These are phyloP conservation scores for Sporothrix luriei DNA, from an alignment of 2,329 filamentous ascomycete genomes.

Conservation along the genomic window DNA sequence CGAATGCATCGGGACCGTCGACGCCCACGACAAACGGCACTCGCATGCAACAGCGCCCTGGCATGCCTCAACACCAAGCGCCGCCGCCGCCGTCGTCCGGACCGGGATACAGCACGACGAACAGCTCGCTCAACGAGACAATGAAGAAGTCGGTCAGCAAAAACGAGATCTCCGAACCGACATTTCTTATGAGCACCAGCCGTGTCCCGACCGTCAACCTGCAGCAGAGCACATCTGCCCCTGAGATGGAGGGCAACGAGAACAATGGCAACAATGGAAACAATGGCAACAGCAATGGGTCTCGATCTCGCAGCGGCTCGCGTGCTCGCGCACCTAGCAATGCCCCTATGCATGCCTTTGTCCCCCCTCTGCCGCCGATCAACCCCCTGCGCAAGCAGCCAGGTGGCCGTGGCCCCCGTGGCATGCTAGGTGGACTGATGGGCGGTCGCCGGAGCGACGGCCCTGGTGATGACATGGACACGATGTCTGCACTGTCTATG, in stretches of 20 bases:
- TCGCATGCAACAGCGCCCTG: slow-evolving; percentile 23
- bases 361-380: slow-evolving; percentile 57
- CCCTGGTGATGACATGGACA: slow-evolving; percentile 42
- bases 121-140: slow-evolving; percentile 45
- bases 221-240: slow-evolving; percentile 39
- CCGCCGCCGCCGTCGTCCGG: slow-evolving; percentile 35
- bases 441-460: slow-evolving; percentile 36
- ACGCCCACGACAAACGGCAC: slow-evolving; percentile 43
- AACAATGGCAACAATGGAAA: slow-evolving; percentile 38
- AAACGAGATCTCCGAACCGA: slow-evolving; percentile 56
- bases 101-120: slow-evolving; percentile 35
- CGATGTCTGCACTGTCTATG: slow-evolving; percentile 37
- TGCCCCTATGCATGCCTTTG: slow-evolving; percentile 38
- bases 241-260: slow-evolving; percentile 37
- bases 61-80: slow-evolving; percentile 34
- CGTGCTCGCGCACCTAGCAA: slow-evolving; percentile 47
- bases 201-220: slow-evolving; percentile 50
- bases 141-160: slow-evolving; percentile 50
- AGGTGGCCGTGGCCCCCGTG: slow-evolving; percentile 44
- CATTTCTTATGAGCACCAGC: slow-evolving; percentile 52
- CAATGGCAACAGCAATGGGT: slow-evolving; percentile 34
- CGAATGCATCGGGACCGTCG: slow-evolving; percentile 40
- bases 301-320: slow-evolving; percentile 45
- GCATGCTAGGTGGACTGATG: slow-evolving; percentile 45
- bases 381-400: slow-evolving; percentile 57